Conservation (phyloP, 352 stramenopile species). For the Pythium dissotocum region DNA sequence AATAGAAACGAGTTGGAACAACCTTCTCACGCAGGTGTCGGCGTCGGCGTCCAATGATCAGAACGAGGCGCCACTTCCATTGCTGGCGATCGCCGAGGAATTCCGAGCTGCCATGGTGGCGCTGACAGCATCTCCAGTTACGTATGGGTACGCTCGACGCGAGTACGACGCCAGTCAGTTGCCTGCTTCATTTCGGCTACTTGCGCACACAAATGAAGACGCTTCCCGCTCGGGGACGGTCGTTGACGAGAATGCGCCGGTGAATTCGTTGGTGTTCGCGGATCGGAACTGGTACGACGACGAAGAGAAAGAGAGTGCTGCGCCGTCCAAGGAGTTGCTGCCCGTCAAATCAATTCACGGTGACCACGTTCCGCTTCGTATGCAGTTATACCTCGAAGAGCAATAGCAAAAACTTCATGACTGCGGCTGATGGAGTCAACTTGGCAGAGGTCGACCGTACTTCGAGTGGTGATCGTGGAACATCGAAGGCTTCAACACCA, state of each 20-base stretch:
- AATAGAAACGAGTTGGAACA: conserved; percentile 51
- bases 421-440: too few relatives aligned
- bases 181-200: conserved; percentile 61
- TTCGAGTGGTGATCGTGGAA: neutral
- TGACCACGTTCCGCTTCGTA: conserved; percentile 40
- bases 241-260: conserved; percentile 38
- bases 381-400: conserved; percentile 68
- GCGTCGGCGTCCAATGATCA: conserved; percentile 16
- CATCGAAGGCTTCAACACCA: conserved; percentile 12
- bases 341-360: conserved; percentile 48
- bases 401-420: neutral
- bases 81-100: conserved; percentile 58
- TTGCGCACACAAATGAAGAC: conserved; percentile 63
- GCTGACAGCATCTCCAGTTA: conserved; percentile 41
- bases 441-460: too few relatives aligned
- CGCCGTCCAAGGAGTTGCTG: conserved; percentile 29
- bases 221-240: conserved; percentile 32
- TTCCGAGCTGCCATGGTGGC: conserved; percentile 64
- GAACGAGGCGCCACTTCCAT: conserved; percentile 33
- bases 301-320: conserved; percentile 24
- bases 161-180: neutral
- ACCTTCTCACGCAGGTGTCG: conserved; percentile 4
- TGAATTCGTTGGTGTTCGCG: conserved; percentile 72
- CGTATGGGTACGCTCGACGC: conserved; percentile 1
- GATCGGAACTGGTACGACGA: conserved; percentile 54